These are phyloP conservation scores for Crataegus laevigata DNA, from an alignment of 306 rosid species.

Conservation along the genomic window DNA sequence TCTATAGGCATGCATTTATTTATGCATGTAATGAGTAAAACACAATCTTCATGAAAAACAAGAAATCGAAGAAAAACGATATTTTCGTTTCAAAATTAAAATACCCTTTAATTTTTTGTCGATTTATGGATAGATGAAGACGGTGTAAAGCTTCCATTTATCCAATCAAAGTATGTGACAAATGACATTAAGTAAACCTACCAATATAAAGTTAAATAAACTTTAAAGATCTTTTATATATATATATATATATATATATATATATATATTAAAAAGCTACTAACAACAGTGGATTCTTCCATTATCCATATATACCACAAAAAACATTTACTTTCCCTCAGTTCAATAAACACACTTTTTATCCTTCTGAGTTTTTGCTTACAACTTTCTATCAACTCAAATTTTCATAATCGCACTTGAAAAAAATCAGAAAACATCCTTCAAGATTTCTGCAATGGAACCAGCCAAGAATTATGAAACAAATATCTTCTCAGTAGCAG, in stretches of 20 bases:
- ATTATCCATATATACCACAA: slow-evolving; percentile 27
- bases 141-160: not conserved
- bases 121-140: not conserved
- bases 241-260: too few relatives aligned
- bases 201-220: not conserved
- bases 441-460: slow-evolving; percentile 32
- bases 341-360: slow-evolving; percentile 1
- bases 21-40: not conserved
- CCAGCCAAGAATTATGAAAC: slow-evolving; percentile 13
- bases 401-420: slow-evolving; percentile 1
- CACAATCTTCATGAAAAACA: not conserved
- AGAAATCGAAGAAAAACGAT: not conserved
- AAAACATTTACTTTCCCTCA: slow-evolving; percentile 18
- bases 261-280: not conserved
- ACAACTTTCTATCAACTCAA: not conserved
- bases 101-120: not conserved
- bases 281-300: slow-evolving; percentile 1
- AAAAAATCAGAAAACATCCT: slow-evolving; percentile 1
- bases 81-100: not conserved
- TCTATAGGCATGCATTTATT: too few relatives aligned
- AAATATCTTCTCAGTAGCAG: slow-evolving; percentile 9
- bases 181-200: not conserved
- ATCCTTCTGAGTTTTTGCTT: not conserved
- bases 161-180: not conserved
- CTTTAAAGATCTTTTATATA: slow-evolving; percentile 1